Evolutionary conservation across 1,139 yeast genomes (phyloP).

Genomic region (Diutina pseudorugosa): DNA sequence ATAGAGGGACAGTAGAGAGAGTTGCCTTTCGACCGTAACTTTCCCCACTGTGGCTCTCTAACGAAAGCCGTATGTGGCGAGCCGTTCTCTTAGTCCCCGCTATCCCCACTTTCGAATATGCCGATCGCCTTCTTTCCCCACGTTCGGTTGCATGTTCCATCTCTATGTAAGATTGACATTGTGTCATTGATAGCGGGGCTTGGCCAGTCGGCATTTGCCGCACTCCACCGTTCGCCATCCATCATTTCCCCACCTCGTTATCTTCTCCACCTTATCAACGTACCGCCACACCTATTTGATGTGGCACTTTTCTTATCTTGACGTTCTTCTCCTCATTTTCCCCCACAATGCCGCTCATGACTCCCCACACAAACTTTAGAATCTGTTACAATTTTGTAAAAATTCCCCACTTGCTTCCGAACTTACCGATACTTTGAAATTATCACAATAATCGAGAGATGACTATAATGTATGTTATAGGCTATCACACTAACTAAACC

Average conservation of each 20-base stretch:
- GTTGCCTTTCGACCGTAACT: too few relatives aligned
- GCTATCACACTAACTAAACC: too few relatives aligned
- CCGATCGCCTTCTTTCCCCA: too few relatives aligned
- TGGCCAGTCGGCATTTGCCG: neutral
- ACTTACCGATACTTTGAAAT: too few relatives aligned
- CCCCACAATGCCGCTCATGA: neutral
- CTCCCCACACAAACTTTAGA: neutral
- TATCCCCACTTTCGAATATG: too few relatives aligned
- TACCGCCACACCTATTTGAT: neutral
- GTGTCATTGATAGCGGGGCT: neutral
- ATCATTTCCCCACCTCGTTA: neutral
- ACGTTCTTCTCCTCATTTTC: neutral
- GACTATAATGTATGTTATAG: too few relatives aligned
- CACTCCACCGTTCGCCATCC: neutral
- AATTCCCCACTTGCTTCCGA: neutral
- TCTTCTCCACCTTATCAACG: neutral
- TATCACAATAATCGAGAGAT: too few relatives aligned
- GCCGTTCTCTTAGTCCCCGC: neutral
- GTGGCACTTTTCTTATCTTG: too few relatives aligned
- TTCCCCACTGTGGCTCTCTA: neutral
- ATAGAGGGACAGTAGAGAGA: too few relatives aligned
- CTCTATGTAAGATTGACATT: neutral
- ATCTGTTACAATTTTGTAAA: neutral
- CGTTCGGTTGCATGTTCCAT: neutral
- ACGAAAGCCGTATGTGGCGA: neutral